Evolutionary conservation across 2,329 filamentous ascomycete genomes (phyloP), one percentile per base, ranked within the genome.

Genomic region (Aspergillus awamori): DNA sequence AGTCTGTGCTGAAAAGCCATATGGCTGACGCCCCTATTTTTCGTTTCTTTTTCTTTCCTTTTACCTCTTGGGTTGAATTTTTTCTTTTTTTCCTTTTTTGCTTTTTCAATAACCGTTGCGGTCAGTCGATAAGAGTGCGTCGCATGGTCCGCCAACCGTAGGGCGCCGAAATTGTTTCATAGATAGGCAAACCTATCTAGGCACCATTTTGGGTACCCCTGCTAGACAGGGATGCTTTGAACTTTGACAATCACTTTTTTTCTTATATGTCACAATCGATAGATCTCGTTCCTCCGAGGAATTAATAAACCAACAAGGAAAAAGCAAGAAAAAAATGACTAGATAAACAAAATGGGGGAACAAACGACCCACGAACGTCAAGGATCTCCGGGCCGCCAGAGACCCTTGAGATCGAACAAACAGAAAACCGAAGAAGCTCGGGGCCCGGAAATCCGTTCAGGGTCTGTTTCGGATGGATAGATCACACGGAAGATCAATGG

Each of bases 371-470:
- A 43, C 39, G 15, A 43, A n/a, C 39, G 39, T 43, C 20, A 45
- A 45, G 10, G 41, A 45, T 45, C 41, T 45, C 41, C 41, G 41
- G n/a, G 10, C n/a, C 22, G 45, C 6, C 15, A 49, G 26, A 49
- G 45, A 49, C 22, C 22, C 22, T 30, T 49, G 26, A 22, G 26
- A 49, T 49, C 26, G 45, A 49, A 45, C 41, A 45, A 49, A 24
- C 45, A 49, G 39, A 22, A 51, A 17, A 51, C 47, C 15, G 47
- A 17, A n/a, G 47, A 51, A 51, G 47, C 26, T 51, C 47, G 47
- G 47, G 28, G 30, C 28, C 20, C 47, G 47, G 47, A 28, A 33
- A 30, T 30, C 15, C 24, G 28, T 15, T 51, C 47, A 51, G 47
- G 47, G 26, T 51, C 47, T 51, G 26, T 51, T 33, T 33, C 47